Evolutionary conservation across 306 rosid species (phyloP), one percentile per base, ranked within the genome.

Genomic region (Potentilla sterilis): DNA sequence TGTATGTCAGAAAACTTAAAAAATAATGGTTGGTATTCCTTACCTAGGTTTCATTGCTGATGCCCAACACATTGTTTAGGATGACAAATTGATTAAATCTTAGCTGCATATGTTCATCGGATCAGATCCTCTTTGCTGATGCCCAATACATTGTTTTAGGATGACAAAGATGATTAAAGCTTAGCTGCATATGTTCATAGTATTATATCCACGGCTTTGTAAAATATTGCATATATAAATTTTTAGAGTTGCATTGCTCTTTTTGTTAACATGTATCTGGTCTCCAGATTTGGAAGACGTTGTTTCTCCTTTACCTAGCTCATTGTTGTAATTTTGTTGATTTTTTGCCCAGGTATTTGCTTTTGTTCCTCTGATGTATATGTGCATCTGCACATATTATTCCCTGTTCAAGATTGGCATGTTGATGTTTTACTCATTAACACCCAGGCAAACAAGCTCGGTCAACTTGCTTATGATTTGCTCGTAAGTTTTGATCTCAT

Each of bases 401-500:
- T 95, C 98, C 77, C 80, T 95, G 91, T 90, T 95, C 88, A 95
- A 89, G 83, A 81, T 95, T 80, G 98, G 98, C 77, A 92, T 81
- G 85, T 79, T 88, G 85, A 86, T 88, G 91, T 92, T 95, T 81
- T 95, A 95, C 88, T 90, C 98, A 73, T 80, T 95, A 78, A 95
- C 98, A 44, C 98, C 98, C 43, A 85, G 91, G 82, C 97, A 90
- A 82, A 92, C 97, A 44, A 92, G 97, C 85, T 87, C 99, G 21
- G 99, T 95, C 73, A 92, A 85, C 88, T 84, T 95, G 92, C 97
- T 95, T 81, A 90, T 95, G 96, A 95, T 95, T 85, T 95, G 99
- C 96, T 89, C 99, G 99, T 95, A 87, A 92, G 98, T 83, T 74
- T 75, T 79, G 49, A 66, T 74, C 79, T 40, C 70, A 67, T 70